Conservation (phyloP, 495 filamentous ascomycete genomes). For the Cercophora sp. region DNA sequence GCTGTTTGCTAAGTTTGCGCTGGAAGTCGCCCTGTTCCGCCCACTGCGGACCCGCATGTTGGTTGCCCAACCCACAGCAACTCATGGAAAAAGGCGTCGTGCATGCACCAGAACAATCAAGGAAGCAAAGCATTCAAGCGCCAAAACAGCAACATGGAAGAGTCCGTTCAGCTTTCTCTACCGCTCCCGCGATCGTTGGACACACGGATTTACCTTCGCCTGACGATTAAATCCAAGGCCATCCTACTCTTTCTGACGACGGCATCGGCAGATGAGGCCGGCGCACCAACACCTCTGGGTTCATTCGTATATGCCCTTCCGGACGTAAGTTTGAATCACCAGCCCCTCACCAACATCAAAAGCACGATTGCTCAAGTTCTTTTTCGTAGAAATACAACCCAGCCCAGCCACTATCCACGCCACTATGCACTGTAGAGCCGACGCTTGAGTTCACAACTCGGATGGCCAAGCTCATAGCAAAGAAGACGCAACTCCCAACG, state of each 20-base stretch:
- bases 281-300: constrained; percentile 54
- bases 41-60: too few species aligned
- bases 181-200: constrained; percentile 71
- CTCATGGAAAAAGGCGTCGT: too few species aligned
- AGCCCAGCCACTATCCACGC: constrained; percentile 66
- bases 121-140: too few species aligned
- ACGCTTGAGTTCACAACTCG: constrained; percentile 84
- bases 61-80: too few species aligned
- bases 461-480: constrained; percentile 75
- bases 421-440: constrained; percentile 67
- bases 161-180: constrained; percentile 64
- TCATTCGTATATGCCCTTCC: constrained; percentile 93
- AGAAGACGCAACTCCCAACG: constrained; percentile 61
- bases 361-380: constrained; percentile 5
- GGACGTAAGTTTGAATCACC: constrained; percentile 54
- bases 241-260: constrained; percentile 75
- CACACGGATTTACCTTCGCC: constrained; percentile 73
- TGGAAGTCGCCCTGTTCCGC: too few species aligned
- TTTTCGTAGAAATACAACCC: constrained; percentile 49
- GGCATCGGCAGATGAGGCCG: constrained; percentile 55
- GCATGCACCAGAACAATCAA: too few species aligned
- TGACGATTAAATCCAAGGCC: constrained; percentile 64
- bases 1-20: too few species aligned
- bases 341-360: not conserved
- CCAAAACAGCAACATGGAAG: constrained; percentile 26